Evolutionary conservation across 202 grass and related monocot species (phyloP).

Genomic region (Digitaria exilis): DNA sequence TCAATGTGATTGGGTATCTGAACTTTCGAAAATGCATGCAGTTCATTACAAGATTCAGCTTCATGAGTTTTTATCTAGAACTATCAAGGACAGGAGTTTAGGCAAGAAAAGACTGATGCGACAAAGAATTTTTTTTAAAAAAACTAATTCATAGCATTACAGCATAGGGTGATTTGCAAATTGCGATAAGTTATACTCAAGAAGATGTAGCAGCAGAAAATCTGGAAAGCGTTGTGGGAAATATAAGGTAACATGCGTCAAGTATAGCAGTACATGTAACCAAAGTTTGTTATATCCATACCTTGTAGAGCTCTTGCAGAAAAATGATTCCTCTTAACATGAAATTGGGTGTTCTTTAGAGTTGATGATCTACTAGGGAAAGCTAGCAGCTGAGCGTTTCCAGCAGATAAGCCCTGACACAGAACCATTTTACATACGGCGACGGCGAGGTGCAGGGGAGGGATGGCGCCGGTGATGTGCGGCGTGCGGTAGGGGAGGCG

Average conservation of each 20-base stretch:
- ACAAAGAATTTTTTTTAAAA: background rate
- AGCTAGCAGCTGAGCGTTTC: constrained; percentile 49
- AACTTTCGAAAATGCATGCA: background rate
- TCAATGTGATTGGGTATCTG: background rate
- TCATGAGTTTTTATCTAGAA: background rate
- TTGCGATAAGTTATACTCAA: background rate
- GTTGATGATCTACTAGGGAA: constrained; percentile 41
- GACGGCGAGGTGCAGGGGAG: no score
- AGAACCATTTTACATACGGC: constrained; percentile 38
- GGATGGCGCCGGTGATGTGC: no score
- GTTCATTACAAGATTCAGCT: background rate
- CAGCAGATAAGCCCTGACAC: constrained; percentile 43
- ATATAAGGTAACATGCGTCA: background rate
- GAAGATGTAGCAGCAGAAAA: background rate
- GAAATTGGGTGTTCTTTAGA: constrained; percentile 6
- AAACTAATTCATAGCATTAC: background rate
- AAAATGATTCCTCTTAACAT: constrained; percentile 12
- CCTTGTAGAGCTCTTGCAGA: constrained; percentile 25
- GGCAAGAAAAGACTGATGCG: background rate
- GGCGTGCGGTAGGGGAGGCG: no score
- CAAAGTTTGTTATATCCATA: background rate
- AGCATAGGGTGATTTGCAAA: background rate
- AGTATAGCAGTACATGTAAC: background rate
- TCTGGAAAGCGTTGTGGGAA: background rate
- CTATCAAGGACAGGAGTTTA: background rate